A percentile compares a stretch with the other conserved stretches of the same genome.
phyloP scores from a whole-genome alignment of 805 yeast genomes.

The Maudiozyma saulgeensis region DNA sequence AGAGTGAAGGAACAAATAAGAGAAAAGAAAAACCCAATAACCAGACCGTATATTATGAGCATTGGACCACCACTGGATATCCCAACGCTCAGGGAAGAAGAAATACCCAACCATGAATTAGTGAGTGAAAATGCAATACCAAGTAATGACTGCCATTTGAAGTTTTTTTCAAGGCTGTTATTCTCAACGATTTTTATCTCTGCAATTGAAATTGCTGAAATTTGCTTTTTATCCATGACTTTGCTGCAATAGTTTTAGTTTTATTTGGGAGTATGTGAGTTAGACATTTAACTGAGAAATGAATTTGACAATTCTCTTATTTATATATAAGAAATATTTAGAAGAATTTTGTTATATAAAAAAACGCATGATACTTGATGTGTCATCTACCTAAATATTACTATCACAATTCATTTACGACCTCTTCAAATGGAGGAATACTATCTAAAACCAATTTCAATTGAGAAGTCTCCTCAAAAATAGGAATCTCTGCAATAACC shows the following conservation, averaged over 20 bases:
- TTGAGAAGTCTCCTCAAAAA: neutral
- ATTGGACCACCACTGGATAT: constrained; percentile 51
- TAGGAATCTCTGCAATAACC: constrained; percentile 28
- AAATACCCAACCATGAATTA: constrained; percentile 53
- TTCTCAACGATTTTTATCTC: neutral
- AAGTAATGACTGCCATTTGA: constrained; percentile 38
- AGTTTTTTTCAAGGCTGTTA: constrained; percentile 19
- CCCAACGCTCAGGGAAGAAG: constrained; percentile 47
- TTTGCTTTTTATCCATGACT: neutral
- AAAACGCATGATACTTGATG: too few species aligned
- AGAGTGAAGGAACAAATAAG: constrained; percentile 24
- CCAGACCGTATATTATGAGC: constrained; percentile 46
- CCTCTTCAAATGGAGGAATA: neutral
- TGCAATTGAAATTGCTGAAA: neutral
- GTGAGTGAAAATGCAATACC: constrained; percentile 56
- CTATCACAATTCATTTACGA: neutral
- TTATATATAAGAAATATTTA: neutral
- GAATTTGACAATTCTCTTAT: neutral
- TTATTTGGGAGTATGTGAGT: neutral
- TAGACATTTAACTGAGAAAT: neutral
- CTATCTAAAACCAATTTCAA: neutral
- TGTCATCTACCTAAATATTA: too few species aligned
- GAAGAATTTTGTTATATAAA: too few species aligned
- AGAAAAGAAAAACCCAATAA: constrained; percentile 15
- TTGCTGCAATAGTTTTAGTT: neutral